phyloP scores from a whole-genome alignment of 495 filamentous ascomycete genomes.

The Xylaria flabelliformis region DNA sequence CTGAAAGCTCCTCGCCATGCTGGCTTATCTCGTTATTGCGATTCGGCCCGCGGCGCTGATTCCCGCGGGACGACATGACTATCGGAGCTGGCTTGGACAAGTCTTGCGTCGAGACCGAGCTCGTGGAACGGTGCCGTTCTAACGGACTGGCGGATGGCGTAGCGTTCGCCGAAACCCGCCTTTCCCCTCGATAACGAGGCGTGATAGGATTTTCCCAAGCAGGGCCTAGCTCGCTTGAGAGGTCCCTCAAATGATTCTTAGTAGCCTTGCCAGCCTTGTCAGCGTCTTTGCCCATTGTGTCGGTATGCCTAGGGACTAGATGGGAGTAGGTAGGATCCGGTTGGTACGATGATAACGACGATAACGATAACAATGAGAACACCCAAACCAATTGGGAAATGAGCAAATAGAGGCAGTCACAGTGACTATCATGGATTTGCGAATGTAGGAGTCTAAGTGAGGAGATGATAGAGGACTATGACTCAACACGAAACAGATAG shows the following conservation, averaged over 20 bases:
- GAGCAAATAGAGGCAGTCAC: not conserved
- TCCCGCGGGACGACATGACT: slow-evolving; percentile 53
- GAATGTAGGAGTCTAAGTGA: not conserved
- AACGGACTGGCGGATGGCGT: not conserved
- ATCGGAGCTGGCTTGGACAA: not conserved
- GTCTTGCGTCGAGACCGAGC: not conserved
- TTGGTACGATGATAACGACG: not conserved
- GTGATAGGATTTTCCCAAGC: slow-evolving; percentile 27
- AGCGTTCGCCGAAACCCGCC: not conserved
- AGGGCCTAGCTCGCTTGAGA: slow-evolving; percentile 27
- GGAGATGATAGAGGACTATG: slow-evolving; percentile 5
- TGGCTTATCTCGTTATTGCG: slow-evolving; percentile 53
- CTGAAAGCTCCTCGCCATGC: slow-evolving; percentile 54
- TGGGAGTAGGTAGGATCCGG: not conserved
- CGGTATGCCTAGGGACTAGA: not conserved
- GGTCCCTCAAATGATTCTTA: slow-evolving; percentile 32
- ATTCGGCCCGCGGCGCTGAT: slow-evolving; percentile 54
- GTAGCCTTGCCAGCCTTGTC: slow-evolving; percentile 24
- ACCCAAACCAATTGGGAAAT: not conserved
- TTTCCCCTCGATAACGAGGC: slow-evolving; percentile 15
- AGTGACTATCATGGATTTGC: not conserved
- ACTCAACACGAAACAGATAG: slow-evolving; percentile 11
- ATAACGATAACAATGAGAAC: slow-evolving; percentile 13
- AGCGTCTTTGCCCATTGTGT: slow-evolving; percentile 15
- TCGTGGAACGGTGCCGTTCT: not conserved